Conservation (phyloP, 1,284 basidiomycete species). For the Ganoderma lucidum region DNA sequence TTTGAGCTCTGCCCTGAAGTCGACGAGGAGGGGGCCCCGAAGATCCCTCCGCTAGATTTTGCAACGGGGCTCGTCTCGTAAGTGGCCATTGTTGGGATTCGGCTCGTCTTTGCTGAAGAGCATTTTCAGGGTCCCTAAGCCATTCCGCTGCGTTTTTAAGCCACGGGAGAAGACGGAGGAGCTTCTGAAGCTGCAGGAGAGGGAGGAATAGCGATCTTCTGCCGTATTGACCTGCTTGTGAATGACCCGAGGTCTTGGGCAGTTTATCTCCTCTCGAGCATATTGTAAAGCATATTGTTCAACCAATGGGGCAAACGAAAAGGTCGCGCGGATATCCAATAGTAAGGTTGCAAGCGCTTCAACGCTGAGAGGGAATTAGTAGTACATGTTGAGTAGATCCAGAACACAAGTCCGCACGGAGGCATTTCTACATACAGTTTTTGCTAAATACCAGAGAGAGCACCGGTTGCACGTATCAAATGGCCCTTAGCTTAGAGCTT, state of each 20-base stretch:
- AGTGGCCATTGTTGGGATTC: neutral
- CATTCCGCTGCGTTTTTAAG: constrained; percentile 1
- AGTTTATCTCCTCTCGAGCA: neutral
- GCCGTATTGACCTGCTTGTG: neutral
- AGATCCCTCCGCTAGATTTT: neutral
- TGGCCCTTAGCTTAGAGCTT: neutral
- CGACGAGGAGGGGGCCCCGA: neutral
- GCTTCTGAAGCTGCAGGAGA: neutral
- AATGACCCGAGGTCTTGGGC: no score
- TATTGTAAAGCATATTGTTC: neutral
- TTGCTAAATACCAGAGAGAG: neutral
- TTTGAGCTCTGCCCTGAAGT: constrained; percentile 32
- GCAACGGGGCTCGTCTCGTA: neutral
- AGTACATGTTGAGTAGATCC: neutral
- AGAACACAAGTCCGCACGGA: neutral
- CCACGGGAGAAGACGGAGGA: constrained; percentile 7
- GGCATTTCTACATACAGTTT: neutral
- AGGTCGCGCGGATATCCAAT: no score
- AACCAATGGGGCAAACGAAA: no score
- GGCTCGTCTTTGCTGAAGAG: constrained; percentile 4
- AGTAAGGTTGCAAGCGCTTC: no score
- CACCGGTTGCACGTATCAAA: neutral
- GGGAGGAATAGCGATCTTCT: neutral
- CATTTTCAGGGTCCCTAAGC: neutral
- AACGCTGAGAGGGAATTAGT: neutral